Conservation (phyloP, 1,139 yeast genomes). For the Magnusiomyces paraingens region DNA sequence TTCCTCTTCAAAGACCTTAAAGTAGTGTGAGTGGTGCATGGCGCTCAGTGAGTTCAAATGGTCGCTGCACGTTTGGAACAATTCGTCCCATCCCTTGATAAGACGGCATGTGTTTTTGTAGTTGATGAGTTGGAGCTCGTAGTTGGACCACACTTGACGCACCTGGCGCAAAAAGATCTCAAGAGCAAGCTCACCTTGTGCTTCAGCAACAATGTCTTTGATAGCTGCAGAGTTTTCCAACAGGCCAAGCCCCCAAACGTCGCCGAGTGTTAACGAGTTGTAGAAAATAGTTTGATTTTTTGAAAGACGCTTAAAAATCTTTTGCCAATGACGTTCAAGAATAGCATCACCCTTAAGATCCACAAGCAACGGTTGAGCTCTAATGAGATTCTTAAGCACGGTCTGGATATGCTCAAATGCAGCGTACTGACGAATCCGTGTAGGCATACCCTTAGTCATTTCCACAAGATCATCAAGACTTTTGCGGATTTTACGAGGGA, state of each 20-base stretch:
- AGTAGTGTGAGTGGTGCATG: conserved; percentile 68
- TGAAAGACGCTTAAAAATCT: conserved; percentile 37
- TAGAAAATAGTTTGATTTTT: conserved; percentile 26
- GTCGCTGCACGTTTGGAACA: conserved; percentile 55
- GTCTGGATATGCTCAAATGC: conserved; percentile 59
- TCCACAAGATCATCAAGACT: conserved; percentile 48
- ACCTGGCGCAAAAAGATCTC: conserved; percentile 51
- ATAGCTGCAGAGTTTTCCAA: conserved; percentile 42
- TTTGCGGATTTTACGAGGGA: conserved; percentile 43
- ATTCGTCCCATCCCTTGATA: conserved; percentile 60
- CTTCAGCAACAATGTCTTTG: conserved; percentile 50
- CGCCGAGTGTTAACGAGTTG: conserved; percentile 43
- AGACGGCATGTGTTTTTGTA: conserved; percentile 50
- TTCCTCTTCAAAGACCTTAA: conserved; percentile 54
- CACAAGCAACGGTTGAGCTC: conserved; percentile 38
- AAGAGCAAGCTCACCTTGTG: conserved; percentile 65
- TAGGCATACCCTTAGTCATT: conserved; percentile 49
- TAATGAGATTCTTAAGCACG: conserved; percentile 39
- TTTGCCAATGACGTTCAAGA: conserved; percentile 64
- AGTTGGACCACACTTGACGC: conserved; percentile 34
- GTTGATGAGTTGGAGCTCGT: conserved; percentile 49
- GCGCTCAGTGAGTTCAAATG: conserved; percentile 59
- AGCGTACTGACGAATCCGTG: conserved; percentile 56
- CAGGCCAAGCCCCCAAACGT: conserved; percentile 56
- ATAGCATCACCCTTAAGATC: conserved; percentile 54